A percentile compares a stretch with the other conserved stretches of the same genome.
Conservation (phyloP, 2,329 filamentous ascomycete genomes). For the Fusarium goolgardi region DNA sequence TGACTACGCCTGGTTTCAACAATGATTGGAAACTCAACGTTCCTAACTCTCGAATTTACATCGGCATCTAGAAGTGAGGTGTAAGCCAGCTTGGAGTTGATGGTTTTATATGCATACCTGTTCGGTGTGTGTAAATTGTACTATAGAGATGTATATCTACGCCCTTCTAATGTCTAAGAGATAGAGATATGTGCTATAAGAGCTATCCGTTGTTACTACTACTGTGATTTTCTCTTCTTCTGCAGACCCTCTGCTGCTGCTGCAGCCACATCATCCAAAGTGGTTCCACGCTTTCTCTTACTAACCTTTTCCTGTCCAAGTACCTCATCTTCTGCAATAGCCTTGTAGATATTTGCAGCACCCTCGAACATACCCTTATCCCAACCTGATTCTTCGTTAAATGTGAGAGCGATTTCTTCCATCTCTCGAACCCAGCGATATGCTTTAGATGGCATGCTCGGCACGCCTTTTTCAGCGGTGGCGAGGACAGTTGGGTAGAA, state of each 20-base stretch:
- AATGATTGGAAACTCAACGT: slow-evolving; percentile 53
- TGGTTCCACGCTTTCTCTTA: slow-evolving; percentile 65
- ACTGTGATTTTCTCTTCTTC: slow-evolving; percentile 54
- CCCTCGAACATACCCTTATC: slow-evolving; percentile 65
- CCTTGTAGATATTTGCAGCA: slow-evolving; percentile 70
- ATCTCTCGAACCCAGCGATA: slow-evolving; percentile 84
- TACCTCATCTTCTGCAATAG: slow-evolving; percentile 70
- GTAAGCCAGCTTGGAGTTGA: slow-evolving; percentile 2
- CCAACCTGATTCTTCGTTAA: slow-evolving; percentile 73
- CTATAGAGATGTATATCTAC: slow-evolving; percentile 19
- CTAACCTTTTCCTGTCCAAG: slow-evolving; percentile 70
- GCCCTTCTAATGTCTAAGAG: slow-evolving; percentile 10
- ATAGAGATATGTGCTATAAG: not conserved
- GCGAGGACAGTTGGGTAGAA: slow-evolving; percentile 61
- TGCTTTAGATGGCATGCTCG: slow-evolving; percentile 76
- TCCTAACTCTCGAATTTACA: slow-evolving; percentile 50
- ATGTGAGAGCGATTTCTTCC: slow-evolving; percentile 77
- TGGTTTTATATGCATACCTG: not conserved
- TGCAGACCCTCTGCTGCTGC: slow-evolving; percentile 60
- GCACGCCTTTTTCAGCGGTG: slow-evolving; percentile 62
- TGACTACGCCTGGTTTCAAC: slow-evolving; percentile 46
- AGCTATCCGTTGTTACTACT: not conserved
- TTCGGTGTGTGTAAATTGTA: slow-evolving; percentile 14
- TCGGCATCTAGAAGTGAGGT: slow-evolving; percentile 10
- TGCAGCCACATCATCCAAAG: slow-evolving; percentile 67